Evolutionary conservation across 768 basidiomycete genomes (phyloP).

Genomic region (Fomitopsis serialis): DNA sequence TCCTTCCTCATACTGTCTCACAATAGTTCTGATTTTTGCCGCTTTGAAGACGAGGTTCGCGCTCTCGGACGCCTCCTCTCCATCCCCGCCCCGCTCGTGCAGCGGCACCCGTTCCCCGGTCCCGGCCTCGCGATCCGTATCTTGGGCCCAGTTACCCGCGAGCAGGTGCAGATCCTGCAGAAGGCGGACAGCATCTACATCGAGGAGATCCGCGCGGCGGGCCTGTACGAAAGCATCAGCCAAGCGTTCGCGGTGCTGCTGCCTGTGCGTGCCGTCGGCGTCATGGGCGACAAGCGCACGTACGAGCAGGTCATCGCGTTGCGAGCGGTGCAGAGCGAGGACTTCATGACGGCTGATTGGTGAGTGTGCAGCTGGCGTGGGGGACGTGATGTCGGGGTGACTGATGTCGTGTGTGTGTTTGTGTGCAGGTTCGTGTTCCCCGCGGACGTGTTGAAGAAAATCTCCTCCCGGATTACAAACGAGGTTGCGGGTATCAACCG

Average conservation of each 20-base stretch:
- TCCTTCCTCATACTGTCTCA: conserved; percentile 7
- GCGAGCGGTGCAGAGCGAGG: conserved; percentile 94
- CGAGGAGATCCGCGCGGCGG: conserved; percentile 93
- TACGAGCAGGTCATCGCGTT: conserved; percentile 97
- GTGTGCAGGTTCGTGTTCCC: conserved; percentile 96
- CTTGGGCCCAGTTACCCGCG: conserved; percentile 89
- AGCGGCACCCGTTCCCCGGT: conserved; percentile 97
- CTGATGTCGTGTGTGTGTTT: conserved; percentile 54
- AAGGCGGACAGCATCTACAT: conserved; percentile 95
- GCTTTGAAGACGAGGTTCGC: conserved; percentile 84
- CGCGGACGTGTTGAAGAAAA: conserved; percentile 77
- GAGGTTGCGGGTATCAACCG: conserved; percentile 96
- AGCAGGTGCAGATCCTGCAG: conserved; percentile 88
- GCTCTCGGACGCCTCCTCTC: conserved; percentile 84
- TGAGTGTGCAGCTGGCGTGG: conserved; percentile 28
- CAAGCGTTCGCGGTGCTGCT: conserved; percentile 95
- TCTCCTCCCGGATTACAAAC: conserved; percentile 96
- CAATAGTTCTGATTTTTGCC: background rate
- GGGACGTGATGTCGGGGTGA: background rate
- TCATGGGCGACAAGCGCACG: conserved; percentile 94
- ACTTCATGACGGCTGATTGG: conserved; percentile 99
- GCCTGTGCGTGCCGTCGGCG: conserved; percentile 97
- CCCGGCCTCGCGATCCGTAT: conserved; percentile 98
- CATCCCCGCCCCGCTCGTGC: conserved; percentile 90
- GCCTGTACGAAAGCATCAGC: conserved; percentile 86